A percentile compares a stretch with the other conserved stretches of the same genome.
These are phyloP conservation scores for Lipomyces japonicus DNA, from an alignment of 805 yeast genomes.

Conservation along the genomic window DNA sequence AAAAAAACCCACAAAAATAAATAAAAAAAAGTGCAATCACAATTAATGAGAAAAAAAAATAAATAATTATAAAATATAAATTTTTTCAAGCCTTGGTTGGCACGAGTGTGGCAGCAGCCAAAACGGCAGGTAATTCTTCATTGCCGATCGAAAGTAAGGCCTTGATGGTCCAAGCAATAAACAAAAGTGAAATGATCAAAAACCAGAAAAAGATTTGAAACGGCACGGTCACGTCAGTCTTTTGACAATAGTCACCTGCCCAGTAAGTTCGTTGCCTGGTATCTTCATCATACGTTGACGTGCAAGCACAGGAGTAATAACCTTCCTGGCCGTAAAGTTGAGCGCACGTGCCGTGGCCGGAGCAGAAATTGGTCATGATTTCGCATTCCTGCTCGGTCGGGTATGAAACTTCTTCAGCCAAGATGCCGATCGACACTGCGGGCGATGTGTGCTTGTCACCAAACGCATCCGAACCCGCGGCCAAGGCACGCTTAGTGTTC, in stretches of 20 bases:
- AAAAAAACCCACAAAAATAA: not conserved
- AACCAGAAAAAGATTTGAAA: conserved; percentile 67
- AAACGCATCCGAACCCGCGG: conserved; percentile 19
- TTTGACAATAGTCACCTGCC: conserved; percentile 55
- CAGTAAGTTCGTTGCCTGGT: conserved; percentile 37
- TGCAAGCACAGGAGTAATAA: conserved; percentile 39
- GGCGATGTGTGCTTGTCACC: conserved; percentile 28
- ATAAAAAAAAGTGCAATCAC: conserved; percentile 1
- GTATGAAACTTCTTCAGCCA: conserved; percentile 27
- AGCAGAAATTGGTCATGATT: conserved; percentile 36
- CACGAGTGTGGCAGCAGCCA: conserved; percentile 50
- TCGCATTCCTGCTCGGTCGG: conserved; percentile 36
- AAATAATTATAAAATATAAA: not conserved
- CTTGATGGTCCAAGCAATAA: conserved; percentile 48
- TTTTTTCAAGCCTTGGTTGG: conserved; percentile 23
- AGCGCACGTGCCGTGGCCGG: conserved; percentile 41
- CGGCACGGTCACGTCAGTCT: conserved; percentile 62
- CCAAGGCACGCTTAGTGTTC: conserved; percentile 25
- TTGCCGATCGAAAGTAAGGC: conserved; percentile 49
- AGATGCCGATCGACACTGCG: conserved; percentile 25
- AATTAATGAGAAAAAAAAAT: not conserved
- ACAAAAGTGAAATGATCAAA: conserved; percentile 35
- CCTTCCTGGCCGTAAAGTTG: conserved; percentile 31
- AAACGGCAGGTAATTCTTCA: conserved; percentile 60
- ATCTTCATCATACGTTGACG: conserved; percentile 32